phyloP scores from a whole-genome alignment of 2,329 filamentous ascomycete species.

The Paecilomyces variotii region DNA sequence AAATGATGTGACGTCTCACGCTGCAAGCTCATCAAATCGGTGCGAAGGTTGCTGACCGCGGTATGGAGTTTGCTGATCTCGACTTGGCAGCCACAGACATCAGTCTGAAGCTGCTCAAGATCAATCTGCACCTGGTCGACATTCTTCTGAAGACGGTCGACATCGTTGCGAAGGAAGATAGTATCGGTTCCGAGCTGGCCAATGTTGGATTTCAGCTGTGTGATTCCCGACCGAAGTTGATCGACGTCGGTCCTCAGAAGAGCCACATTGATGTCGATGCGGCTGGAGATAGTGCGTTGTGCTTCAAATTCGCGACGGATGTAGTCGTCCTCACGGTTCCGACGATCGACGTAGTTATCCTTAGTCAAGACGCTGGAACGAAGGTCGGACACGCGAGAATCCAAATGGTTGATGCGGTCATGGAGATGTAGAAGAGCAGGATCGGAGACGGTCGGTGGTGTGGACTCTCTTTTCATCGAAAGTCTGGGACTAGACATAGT shows the following conservation, averaged over 20 bases:
- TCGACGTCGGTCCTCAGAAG: constrained; percentile 28
- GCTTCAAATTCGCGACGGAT: constrained; percentile 32
- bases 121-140: constrained; percentile 29
- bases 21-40: constrained; percentile 27
- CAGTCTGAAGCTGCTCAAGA: constrained; percentile 24
- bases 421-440: constrained; percentile 28
- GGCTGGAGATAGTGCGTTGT: constrained; percentile 24
- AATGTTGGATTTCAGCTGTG: constrained; percentile 26
- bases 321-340: constrained; percentile 32
- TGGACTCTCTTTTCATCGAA: constrained; percentile 25
- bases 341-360: constrained; percentile 30
- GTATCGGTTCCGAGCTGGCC: constrained; percentile 25
- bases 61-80: constrained; percentile 31
- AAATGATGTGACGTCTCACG: constrained; percentile 25
- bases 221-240: constrained; percentile 26
- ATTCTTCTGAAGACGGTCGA: constrained; percentile 29
- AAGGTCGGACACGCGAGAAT: constrained; percentile 30
- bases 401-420: constrained; percentile 31
- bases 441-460: constrained; percentile 26
- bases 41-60: constrained; percentile 27
- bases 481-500: constrained; percentile 28
- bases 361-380: constrained; percentile 30
- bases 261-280: constrained; percentile 29
- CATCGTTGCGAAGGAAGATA: constrained; percentile 26
- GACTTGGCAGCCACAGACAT: constrained; percentile 25